These are phyloP conservation scores for Lizonia empirigonia DNA, from an alignment of 2,329 filamentous ascomycete genomes.

Conservation along the genomic window DNA sequence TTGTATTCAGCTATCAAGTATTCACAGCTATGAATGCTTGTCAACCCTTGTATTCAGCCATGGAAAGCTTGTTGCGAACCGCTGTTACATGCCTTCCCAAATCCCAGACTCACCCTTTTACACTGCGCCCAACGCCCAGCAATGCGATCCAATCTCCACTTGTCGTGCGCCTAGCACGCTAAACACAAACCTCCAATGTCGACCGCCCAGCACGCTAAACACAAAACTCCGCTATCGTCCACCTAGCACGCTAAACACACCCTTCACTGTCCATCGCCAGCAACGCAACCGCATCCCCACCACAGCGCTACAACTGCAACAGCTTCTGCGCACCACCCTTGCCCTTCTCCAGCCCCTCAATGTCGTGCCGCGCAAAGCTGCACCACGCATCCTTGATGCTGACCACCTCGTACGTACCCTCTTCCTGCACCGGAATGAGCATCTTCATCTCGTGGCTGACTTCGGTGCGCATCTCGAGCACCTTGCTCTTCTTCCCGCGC, in stretches of 20 bases:
- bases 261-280: no score
- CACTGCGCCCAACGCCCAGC: conserved; percentile 20
- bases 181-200: no score
- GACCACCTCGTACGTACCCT: conserved; percentile 97
- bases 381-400: conserved; percentile 94
- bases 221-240: not conserved
- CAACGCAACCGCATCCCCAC: conserved; percentile 15
- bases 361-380: conserved; percentile 75
- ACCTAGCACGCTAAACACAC: no score
- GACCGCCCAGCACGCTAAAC: no score
- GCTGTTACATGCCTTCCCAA: not conserved
- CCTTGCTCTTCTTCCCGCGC: conserved; percentile 60
- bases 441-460: conserved; percentile 81
- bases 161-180: no score
- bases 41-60: not conserved
- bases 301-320: conserved; percentile 40
- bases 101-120: conserved; percentile 1
- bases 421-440: conserved; percentile 82
- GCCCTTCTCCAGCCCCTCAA: conserved; percentile 50
- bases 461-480: conserved; percentile 91
- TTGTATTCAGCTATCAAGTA: no score
- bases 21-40: no score
- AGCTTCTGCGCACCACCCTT: conserved; percentile 47
- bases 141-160: conserved; percentile 7
- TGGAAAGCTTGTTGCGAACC: not conserved